phyloP scores from a whole-genome alignment of 2,329 filamentous ascomycete species.

The Aspergillus quadricinctus region DNA sequence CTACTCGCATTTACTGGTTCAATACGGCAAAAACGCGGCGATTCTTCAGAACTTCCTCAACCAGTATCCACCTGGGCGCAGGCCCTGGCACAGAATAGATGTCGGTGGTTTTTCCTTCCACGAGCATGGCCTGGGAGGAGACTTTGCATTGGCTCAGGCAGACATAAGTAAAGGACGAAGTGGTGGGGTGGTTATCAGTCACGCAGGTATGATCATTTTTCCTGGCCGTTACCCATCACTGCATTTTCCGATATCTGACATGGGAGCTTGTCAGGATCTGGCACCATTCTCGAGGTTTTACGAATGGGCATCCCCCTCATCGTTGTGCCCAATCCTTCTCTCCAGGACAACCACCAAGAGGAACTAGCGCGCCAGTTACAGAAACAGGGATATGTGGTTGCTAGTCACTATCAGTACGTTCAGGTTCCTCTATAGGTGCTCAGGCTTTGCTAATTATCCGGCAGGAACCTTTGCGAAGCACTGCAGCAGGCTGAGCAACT shows the following conservation, averaged over 20 bases:
- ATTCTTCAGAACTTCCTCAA: conserved; percentile 46
- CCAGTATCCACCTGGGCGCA: conserved; percentile 19
- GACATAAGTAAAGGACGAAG: conserved; percentile 32
- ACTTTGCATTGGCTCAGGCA: conserved; percentile 54
- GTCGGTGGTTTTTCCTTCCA: conserved; percentile 66
- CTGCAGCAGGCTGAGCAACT: conserved; percentile 48
- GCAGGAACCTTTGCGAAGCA: conserved; percentile 45
- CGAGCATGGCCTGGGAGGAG: conserved; percentile 51
- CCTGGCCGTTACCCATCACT: background rate
- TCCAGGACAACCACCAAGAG: conserved; percentile 87
- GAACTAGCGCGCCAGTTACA: conserved; percentile 78
- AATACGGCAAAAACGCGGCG: conserved; percentile 67
- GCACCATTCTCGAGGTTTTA: conserved; percentile 80
- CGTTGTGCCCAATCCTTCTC: conserved; percentile 76
- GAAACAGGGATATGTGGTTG: conserved; percentile 69
- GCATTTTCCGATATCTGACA: background rate
- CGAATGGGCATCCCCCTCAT: conserved; percentile 71
- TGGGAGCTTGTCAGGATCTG: conserved; percentile 61
- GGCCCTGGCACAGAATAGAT: conserved; percentile 38
- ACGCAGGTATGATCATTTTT: conserved; percentile 64
- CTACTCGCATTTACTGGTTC: conserved; percentile 71
- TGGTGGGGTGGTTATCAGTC: conserved; percentile 76
- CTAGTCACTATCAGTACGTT: conserved; percentile 62
- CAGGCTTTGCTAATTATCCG: conserved; percentile 7
- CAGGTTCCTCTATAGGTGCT: background rate